phyloP scores from a whole-genome alignment of 2,329 filamentous ascomycete genomes.

The Penicillium decumbens region DNA sequence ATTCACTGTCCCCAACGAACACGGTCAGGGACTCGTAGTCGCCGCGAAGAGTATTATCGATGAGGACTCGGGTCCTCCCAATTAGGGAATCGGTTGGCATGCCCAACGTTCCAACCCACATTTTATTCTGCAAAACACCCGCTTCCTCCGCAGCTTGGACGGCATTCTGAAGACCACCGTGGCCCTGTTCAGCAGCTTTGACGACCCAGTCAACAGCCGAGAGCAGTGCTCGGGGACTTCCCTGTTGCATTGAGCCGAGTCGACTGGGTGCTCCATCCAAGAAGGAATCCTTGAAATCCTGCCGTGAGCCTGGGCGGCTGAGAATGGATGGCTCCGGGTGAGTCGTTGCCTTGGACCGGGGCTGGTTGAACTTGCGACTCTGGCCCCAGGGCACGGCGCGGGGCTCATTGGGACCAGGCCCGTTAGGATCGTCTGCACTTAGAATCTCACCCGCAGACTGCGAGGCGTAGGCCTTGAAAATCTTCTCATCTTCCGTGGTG shows the following conservation, averaged over 20 bases:
- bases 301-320: slow-evolving; percentile 40
- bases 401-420: slow-evolving; percentile 56
- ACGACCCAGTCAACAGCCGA: slow-evolving; percentile 73
- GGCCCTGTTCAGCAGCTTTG: slow-evolving; percentile 80
- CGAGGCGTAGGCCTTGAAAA: slow-evolving; percentile 35
- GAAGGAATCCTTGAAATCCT: slow-evolving; percentile 21
- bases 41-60: slow-evolving; percentile 71
- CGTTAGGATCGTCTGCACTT: slow-evolving; percentile 28
- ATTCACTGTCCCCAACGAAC: slow-evolving; percentile 82
- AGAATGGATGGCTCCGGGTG: slow-evolving; percentile 59
- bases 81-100: slow-evolving; percentile 86
- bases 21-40: slow-evolving; percentile 79
- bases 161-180: slow-evolving; percentile 84
- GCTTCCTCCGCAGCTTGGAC: slow-evolving; percentile 70
- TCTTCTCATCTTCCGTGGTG: slow-evolving; percentile 37
- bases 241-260: slow-evolving; percentile 41
- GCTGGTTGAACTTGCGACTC: slow-evolving; percentile 66
- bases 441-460: slow-evolving; percentile 27
- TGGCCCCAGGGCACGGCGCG: slow-evolving; percentile 71
- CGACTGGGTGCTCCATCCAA: slow-evolving; percentile 17
- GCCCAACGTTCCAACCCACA: slow-evolving; percentile 84
- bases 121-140: slow-evolving; percentile 65
- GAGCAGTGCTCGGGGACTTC: slow-evolving; percentile 58
- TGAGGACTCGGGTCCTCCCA: slow-evolving; percentile 70
- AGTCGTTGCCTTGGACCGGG: slow-evolving; percentile 63